Base-by-base conservation (phyloP, 495 filamentous ascomycete species). In the Massariosphaeria phaeospora region DNA sequence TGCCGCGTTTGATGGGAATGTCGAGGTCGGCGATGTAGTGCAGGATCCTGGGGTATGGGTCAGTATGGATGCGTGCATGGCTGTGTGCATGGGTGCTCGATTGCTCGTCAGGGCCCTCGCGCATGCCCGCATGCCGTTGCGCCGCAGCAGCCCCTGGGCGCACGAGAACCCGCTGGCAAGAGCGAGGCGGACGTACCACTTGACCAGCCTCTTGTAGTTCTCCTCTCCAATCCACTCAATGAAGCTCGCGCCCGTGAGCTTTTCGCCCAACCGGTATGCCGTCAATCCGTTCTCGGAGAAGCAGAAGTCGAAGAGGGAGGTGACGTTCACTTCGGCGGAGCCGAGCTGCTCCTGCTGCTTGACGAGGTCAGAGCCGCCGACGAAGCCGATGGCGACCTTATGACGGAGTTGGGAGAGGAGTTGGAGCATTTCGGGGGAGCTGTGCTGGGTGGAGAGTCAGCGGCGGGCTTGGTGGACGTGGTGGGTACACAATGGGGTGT, bases 271-370 rank as follows among this genome's bases (percentile, higher is more conserved):
- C 59, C 87, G 88, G 75, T 76, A 93, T n/a, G 91, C 91, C 0
- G 84, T 91, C 52, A 98, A 80, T 1, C 93, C 91, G 73, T 97
- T 96, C 74, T 97, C 91, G 47, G 88, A 72, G 75, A 97, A 97
- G 76, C 86, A 91, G 74, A 88, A 96, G 74, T 97, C 91, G 74
- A 97, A 98, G 52, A 96, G 81, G 34, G 79, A 68, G 5, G 82
- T 88, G 7, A 91, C 88, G 65, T 81, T 69, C 41, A 84, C 75
- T 26, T 67, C 61, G 25, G 70, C 50, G 1, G 76, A 75, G 64
- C 89, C 91, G 23, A 97, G 81, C 70, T 98, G 93, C 69, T 98
- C 93, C 68, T 97, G 89, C 68, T 97, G 93, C 75, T 98, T 97
- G 42, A 73, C 73, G 39, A 95, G 76, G 76, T 98, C 83, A 52